phyloP scores from a whole-genome alignment of 75 land plant genomes.

The Sequoiadendron giganteum region DNA sequence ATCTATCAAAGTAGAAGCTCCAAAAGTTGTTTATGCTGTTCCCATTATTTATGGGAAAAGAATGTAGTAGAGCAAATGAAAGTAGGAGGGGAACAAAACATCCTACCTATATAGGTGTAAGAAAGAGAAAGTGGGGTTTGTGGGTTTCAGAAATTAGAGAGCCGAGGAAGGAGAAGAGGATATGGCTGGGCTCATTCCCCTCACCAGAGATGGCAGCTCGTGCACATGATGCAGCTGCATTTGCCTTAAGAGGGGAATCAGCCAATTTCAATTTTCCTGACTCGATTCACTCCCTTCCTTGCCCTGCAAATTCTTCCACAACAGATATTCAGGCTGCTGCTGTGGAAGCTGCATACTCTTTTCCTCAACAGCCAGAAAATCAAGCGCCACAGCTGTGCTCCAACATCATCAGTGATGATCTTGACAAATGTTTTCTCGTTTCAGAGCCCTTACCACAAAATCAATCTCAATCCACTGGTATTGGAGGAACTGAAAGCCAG shows the following conservation, averaged over 20 bases:
- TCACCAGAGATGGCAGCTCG: constrained; percentile 47
- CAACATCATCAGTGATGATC: background rate
- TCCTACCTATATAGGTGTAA: constrained; percentile 33
- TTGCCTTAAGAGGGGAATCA: constrained; percentile 24
- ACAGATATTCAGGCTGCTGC: constrained; percentile 35
- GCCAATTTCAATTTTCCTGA: constrained; percentile 40
- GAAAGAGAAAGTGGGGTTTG: constrained; percentile 37
- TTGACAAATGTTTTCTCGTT: too few species aligned
- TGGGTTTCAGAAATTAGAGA: constrained; percentile 49
- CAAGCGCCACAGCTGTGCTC: background rate
- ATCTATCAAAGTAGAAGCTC: too few species aligned
- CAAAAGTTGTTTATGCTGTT: too few species aligned
- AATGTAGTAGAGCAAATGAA: background rate
- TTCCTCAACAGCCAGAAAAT: background rate
- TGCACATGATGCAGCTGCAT: constrained; percentile 39
- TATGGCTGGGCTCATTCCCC: constrained; percentile 45
- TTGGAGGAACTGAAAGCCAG: too few species aligned
- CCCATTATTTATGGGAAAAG: background rate
- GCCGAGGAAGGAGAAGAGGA: constrained; percentile 34
- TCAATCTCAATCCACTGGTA: background rate
- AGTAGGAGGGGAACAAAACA: constrained; percentile 16
- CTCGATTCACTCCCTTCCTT: constrained; percentile 7
- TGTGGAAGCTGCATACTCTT: constrained; percentile 17
- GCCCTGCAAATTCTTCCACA: constrained; percentile 3
- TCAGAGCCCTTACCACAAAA: too few species aligned